Evolutionary conservation across 2,329 filamentous ascomycete genomes (phyloP), one percentile per base, ranked within the genome.

Genomic region (Penicillium brevicompactum): DNA sequence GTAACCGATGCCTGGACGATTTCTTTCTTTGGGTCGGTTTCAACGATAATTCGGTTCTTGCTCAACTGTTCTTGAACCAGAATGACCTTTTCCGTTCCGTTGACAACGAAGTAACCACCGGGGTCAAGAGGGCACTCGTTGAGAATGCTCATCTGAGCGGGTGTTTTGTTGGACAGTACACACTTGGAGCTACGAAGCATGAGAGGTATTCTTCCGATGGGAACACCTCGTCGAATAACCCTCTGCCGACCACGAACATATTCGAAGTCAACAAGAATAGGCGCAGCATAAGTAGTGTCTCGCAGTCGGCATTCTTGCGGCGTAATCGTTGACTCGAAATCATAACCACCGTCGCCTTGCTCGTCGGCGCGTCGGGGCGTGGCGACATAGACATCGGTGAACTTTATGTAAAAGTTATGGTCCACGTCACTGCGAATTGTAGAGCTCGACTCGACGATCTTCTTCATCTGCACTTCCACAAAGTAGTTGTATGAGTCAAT

Each of bases 401-500:
- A 92, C 81, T 94, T 91, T 65, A 97, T 87, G 80, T 90, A 96
- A 72, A 97, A 97, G 62, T 89, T 89, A 61, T 89, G 90, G 69
- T 97, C 92, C 44, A 94, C 90, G 79, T 97, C 93, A 74, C 92
- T 96, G 63, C 89, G 86, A 60, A 99, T 90, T 40, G 87, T 88
- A 46, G 89, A 87, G 72, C 97, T 97, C 49, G 93, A 90, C 71
- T 91, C 87, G 63, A 99, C 89, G 65, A 99, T 99, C 67, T 97
- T 92, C 77, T 96, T 96, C 73, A 99, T 87, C 71, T 97, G 92
- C 53, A 95, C 89, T 66, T 99, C 91, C 63, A 97, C 89, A 67
- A 99, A 97, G 77, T 94, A 96, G 77, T 99, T 97, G 82, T 95
- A 99, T 22, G 94, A 97, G 78, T 99, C 95, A 70, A 96, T 93